Percentiles rank a stretch among this genome's conserved stretches.
Evolutionary conservation across 139 green algal species (phyloP).

Genomic region (Tetradesmus obliquus): DNA sequence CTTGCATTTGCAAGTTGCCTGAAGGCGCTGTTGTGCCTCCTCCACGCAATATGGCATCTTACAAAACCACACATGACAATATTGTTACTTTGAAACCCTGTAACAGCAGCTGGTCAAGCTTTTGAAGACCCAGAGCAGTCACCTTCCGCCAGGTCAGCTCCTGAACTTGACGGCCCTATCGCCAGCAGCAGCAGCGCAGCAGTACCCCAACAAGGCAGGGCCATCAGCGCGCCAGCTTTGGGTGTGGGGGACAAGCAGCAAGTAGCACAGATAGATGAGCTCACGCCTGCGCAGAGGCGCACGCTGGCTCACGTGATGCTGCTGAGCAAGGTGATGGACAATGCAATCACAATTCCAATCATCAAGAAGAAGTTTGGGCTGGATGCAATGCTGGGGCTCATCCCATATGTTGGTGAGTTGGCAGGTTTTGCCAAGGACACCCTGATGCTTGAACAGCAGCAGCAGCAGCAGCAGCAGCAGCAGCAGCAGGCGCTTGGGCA

Average conservation of each 20-base stretch:
- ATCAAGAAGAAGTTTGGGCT: slow-evolving; percentile 32
- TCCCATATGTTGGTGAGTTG: slow-evolving; percentile 17
- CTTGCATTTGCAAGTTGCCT: background rate
- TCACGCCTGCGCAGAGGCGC: background rate
- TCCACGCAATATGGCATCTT: background rate
- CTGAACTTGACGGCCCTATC: background rate
- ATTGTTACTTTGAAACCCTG: background rate
- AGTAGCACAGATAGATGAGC: background rate
- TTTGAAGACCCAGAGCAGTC: background rate
- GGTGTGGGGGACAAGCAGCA: background rate
- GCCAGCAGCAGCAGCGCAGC: background rate
- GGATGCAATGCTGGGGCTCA: slow-evolving; percentile 32
- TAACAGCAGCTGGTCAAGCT: background rate
- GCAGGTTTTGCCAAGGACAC: no score
- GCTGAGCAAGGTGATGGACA: slow-evolving; percentile 30
- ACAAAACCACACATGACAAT: background rate
- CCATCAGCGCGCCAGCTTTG: background rate
- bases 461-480: background rate
- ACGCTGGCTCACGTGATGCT: slow-evolving; percentile 9
- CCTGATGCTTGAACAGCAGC: background rate
- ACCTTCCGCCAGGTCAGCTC: background rate
- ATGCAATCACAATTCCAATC: slow-evolving; percentile 2
- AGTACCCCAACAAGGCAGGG: background rate
- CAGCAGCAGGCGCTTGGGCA: background rate
- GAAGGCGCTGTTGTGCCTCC: background rate